A percentile compares a stretch with the other conserved stretches of the same genome.
These are phyloP conservation scores for Oryza glaberrima DNA, from an alignment of 176 grass and related monocot species.

Conservation along the genomic window DNA sequence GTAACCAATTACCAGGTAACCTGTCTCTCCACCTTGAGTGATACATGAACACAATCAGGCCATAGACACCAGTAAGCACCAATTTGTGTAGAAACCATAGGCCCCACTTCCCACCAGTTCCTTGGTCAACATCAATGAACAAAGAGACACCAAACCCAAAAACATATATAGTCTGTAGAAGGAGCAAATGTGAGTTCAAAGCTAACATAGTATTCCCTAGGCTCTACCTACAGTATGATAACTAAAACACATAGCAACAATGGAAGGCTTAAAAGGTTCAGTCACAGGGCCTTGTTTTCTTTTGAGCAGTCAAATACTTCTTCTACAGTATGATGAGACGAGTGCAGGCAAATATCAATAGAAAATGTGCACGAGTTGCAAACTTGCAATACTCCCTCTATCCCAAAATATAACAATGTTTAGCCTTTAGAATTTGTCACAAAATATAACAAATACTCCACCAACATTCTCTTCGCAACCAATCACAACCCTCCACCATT, in stretches of 20 bases:
- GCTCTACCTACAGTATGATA: background rate
- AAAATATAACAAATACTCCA: no score
- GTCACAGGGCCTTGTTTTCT: constrained; percentile 2
- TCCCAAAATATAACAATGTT: no score
- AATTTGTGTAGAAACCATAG: constrained; percentile 87
- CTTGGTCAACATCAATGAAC: constrained; percentile 73
- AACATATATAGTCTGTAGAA: constrained; percentile 85
- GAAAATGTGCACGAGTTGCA: background rate
- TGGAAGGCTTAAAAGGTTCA: background rate
- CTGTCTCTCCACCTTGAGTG: constrained; percentile 97
- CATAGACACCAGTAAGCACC: constrained; percentile 90
- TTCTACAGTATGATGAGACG: background rate
- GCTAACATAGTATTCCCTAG: background rate
- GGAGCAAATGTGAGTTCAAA: constrained; percentile 34
- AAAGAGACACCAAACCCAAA: constrained; percentile 85
- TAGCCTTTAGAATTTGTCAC: no score
- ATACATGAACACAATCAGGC: constrained; percentile 85
- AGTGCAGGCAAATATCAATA: background rate
- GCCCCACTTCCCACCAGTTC: constrained; percentile 86
- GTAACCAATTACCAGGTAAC: constrained; percentile 71
- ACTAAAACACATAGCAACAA: constrained; percentile 19
- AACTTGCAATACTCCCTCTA: background rate
- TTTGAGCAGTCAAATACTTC: constrained; percentile 7
- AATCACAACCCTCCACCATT: no score
- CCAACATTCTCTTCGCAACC: no score